A percentile compares a stretch with the other conserved stretches of the same genome.
Evolutionary conservation across 192 early-diverging fungal species (phyloP).

Genomic region (Entophlyctis luteolus): DNA sequence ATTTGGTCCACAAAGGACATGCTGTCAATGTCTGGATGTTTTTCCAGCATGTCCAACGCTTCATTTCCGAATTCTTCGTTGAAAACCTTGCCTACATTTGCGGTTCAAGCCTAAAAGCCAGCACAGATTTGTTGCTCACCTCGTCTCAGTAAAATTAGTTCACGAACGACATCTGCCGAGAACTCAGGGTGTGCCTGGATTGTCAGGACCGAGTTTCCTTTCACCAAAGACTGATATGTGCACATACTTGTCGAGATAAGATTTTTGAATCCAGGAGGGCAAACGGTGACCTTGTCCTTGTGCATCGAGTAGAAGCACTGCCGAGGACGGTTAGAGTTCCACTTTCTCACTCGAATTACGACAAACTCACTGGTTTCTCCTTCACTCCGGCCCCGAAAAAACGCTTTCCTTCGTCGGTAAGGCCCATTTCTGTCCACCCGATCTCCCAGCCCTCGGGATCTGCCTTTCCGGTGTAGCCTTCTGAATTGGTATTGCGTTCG

Average conservation of each 20-base stretch:
- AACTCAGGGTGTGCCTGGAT: constrained; percentile 29
- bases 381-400: constrained; percentile 9
- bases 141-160: constrained; percentile 10
- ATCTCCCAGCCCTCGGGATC: constrained; percentile 75
- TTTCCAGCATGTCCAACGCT: not conserved
- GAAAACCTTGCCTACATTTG: constrained; percentile 19
- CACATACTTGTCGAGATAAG: constrained; percentile 52
- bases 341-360: not conserved
- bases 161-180: not conserved
- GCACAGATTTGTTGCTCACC: too few species aligned
- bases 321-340: not conserved
- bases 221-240: not conserved
- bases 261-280: constrained; percentile 61
- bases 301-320: constrained; percentile 59
- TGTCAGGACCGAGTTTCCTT: constrained; percentile 1
- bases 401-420: constrained; percentile 28
- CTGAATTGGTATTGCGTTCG: not conserved
- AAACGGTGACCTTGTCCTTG: constrained; percentile 60
- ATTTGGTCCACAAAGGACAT: constrained; percentile 14
- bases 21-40: not conserved
- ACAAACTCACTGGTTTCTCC: not conserved
- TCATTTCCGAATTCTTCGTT: not conserved
- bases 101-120: too few species aligned
- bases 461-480: constrained; percentile 19
- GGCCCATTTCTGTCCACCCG: constrained; percentile 30